phyloP scores from a whole-genome alignment of 2,329 filamentous ascomycete species.

The Sarocladium strictum region DNA sequence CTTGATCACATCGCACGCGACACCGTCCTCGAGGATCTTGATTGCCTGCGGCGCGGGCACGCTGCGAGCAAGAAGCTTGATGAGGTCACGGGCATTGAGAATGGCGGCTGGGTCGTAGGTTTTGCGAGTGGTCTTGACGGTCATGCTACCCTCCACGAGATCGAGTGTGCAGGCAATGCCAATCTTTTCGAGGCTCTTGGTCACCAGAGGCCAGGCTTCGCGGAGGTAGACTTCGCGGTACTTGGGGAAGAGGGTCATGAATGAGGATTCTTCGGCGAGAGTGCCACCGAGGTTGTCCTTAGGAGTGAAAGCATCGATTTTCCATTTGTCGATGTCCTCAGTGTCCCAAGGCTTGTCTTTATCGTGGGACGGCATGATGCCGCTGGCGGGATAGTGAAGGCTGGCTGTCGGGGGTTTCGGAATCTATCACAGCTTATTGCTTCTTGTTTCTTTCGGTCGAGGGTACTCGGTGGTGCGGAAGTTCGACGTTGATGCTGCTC shows the following conservation, averaged over 20 bases:
- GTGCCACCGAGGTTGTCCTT: conserved; percentile 80
- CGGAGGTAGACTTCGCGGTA: conserved; percentile 93
- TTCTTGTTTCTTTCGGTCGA: no score
- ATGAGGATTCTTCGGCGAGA: conserved; percentile 90
- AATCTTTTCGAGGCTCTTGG: conserved; percentile 75
- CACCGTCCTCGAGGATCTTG: conserved; percentile 87
- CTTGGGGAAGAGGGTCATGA: conserved; percentile 83
- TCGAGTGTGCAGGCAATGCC: conserved; percentile 91
- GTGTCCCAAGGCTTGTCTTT: conserved; percentile 93
- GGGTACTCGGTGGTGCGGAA: neutral
- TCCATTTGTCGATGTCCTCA: conserved; percentile 97
- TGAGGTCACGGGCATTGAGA: conserved; percentile 86
- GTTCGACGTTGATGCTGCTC: neutral
- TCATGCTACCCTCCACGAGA: conserved; percentile 93
- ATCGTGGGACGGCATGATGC: conserved; percentile 76
- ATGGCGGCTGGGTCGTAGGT: conserved; percentile 91
- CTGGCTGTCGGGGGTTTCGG: no score
- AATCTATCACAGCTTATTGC: no score
- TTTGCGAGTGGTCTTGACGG: conserved; percentile 87
- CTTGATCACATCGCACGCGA: conserved; percentile 94
- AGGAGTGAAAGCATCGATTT: conserved; percentile 78
- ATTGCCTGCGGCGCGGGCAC: conserved; percentile 91
- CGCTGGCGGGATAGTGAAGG: neutral
- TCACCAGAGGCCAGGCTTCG: conserved; percentile 89
- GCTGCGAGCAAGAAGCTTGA: conserved; percentile 85